Percentiles rank a stretch among this genome's conserved stretches.
phyloP scores from a whole-genome alignment of 2,329 filamentous ascomycete genomes.

The Bipolaris oryzae region DNA sequence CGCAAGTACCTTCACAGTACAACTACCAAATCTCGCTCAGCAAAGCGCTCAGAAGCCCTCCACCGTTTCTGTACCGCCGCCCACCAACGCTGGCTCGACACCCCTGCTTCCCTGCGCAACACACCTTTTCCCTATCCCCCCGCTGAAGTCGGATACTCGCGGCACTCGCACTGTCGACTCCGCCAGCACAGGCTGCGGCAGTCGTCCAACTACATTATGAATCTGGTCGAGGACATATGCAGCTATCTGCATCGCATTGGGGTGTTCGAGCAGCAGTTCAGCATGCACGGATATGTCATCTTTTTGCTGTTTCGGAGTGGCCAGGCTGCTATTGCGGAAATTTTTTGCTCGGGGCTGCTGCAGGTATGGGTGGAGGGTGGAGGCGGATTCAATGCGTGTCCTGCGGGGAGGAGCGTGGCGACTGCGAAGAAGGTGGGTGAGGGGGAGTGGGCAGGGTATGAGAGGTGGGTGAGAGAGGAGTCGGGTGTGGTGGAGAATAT shows the following conservation, averaged over 20 bases:
- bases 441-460: conserved; percentile 24
- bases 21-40: conserved; percentile 11
- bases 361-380: conserved; percentile 37
- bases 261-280: conserved; percentile 23
- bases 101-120: conserved; percentile 13
- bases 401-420: conserved; percentile 33
- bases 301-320: conserved; percentile 33
- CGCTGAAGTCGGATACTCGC: conserved; percentile 35
- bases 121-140: conserved; percentile 28
- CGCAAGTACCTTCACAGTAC: conserved; percentile 36
- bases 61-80: conserved; percentile 27
- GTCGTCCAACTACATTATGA: conserved; percentile 40
- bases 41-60: conserved; percentile 22
- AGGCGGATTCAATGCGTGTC: conserved; percentile 39
- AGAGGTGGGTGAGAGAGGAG: conserved; percentile 13
- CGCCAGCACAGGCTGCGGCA: conserved; percentile 30
- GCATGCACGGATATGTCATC: conserved; percentile 36
- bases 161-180: conserved; percentile 24
- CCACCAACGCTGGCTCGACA: conserved; percentile 18
- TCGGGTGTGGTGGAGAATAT: conserved; percentile 22
- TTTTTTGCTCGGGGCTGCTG: conserved; percentile 37
- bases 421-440: conserved; percentile 21
- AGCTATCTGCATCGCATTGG: conserved; percentile 14
- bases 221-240: conserved; percentile 38
- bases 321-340: conserved; percentile 38